Conservation (phyloP, 208 protist genomes). For the Tetramitus jugosus region DNA sequence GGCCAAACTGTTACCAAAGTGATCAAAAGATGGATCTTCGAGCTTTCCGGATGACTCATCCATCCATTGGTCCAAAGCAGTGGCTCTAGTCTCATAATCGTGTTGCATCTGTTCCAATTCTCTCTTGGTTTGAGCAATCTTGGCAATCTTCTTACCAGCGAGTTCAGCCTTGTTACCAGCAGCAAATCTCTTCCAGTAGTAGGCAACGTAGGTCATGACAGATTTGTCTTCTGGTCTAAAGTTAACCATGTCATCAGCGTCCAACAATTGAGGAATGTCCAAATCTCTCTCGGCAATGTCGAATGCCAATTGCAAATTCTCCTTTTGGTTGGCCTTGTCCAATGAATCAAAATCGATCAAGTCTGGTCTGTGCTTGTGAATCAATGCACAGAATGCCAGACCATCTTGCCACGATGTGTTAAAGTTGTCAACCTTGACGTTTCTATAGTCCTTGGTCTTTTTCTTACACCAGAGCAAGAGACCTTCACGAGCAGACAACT, state of each 20-base stretch:
- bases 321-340: conserved; percentile 9
- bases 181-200: conserved; percentile 31
- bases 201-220: conserved; percentile 36
- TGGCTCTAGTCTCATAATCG: conserved; percentile 35
- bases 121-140: conserved; percentile 24
- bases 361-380: conserved; percentile 35
- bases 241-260: conserved; percentile 34
- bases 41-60: conserved; percentile 9
- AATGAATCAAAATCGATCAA: conserved; percentile 33
- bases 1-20: neutral
- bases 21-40: neutral
- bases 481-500: conserved; percentile 28
- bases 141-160: conserved; percentile 26
- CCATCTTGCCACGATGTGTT: conserved; percentile 31
- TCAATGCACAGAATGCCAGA: conserved; percentile 37
- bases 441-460: conserved; percentile 26
- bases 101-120: conserved; percentile 31
- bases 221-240: conserved; percentile 29
- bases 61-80: conserved; percentile 24
- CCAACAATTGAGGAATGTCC: conserved; percentile 29
- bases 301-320: conserved; percentile 37
- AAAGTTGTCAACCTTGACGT: conserved; percentile 31
- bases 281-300: conserved; percentile 28
- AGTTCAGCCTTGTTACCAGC: conserved; percentile 24
- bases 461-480: conserved; percentile 37